Base-by-base conservation (phyloP, 768 basidiomycete species). In the Neoboletus magnificus region DNA sequence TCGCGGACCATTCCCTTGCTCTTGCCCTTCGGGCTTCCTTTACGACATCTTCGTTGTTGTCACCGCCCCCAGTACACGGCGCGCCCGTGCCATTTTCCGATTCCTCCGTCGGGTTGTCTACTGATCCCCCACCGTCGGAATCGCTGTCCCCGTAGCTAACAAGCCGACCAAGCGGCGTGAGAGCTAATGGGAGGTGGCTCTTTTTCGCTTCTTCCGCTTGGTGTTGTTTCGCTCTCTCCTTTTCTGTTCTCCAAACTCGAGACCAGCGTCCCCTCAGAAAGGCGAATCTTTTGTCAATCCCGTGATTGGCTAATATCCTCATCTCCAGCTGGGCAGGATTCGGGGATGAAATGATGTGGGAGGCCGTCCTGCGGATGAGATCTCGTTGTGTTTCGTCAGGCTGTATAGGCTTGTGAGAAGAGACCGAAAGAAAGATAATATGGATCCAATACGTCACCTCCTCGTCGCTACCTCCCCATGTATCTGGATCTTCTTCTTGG, bases 261-360 rank as follows among this genome's bases (percentile, higher is more conserved):
- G 77, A 76, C 85, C 89, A 93, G 23, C 89, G 74, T 2, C 93
- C 93, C 33, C 84, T 79, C 43, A 96, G 70, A 69, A 95, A 95
- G 1, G 86, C 82, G 65, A 97, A 95, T 7, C 89, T 80, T 43
- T 76, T 74, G 67, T 96, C 92, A 13, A 77, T 73, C 0, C 91
- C 87, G 64, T 95, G 82, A 62, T 96, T 93, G 11, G 93, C 86
- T 16, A 96, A 75, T 62, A 97, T 93, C 7, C 93, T 82, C 79
- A 93, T 85, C 69, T 94, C 92, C 23, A 96, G 78, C 59, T 93
- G 85, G 0, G 85, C 82, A 16, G 90, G 81, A 63, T 94, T 93
- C 2, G 86, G 83, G 1, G 92, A 88, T 8, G 82, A 71, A 25
- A 79, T 65, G 32, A 95, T 71, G 56, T 92, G 89, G 13, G 66